Evolutionary conservation across 2,329 filamentous ascomycete genomes (phyloP).

Genomic region (Monosporascus sp.): DNA sequence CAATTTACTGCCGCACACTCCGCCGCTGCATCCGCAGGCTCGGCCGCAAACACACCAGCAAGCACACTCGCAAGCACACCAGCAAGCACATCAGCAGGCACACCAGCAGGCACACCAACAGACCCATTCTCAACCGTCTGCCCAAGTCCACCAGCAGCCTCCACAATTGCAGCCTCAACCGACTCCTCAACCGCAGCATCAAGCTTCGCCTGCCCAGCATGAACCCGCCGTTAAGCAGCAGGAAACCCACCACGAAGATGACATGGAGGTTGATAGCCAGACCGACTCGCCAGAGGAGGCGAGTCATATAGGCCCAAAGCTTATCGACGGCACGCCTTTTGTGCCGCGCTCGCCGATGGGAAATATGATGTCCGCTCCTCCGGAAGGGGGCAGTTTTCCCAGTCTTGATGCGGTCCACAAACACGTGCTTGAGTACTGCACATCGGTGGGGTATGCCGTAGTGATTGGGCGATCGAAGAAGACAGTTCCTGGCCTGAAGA

Average conservation of each 20-base stretch:
- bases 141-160: constrained; percentile 18
- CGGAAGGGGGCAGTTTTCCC: constrained; percentile 58
- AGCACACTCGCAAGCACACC: constrained; percentile 13
- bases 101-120: constrained; percentile 28
- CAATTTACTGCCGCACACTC: constrained; percentile 25
- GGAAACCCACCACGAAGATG: constrained; percentile 39
- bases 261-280: constrained; percentile 48
- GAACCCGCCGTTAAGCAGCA: constrained; percentile 26
- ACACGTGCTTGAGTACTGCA: constrained; percentile 59
- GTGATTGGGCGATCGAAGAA: constrained; percentile 65
- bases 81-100: constrained; percentile 16
- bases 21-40: constrained; percentile 20
- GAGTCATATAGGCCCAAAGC: constrained; percentile 40
- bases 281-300: constrained; percentile 40
- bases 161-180: constrained; percentile 21
- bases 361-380: constrained; percentile 55
- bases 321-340: constrained; percentile 44
- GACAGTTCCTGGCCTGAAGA: constrained; percentile 60
- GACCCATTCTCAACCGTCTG: constrained; percentile 17
- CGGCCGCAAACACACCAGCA: constrained; percentile 15
- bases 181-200: constrained; percentile 21
- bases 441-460: constrained; percentile 61
- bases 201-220: constrained; percentile 26
- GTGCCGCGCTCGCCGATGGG: constrained; percentile 51
- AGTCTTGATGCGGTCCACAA: constrained; percentile 61